Percentiles rank a stretch among this genome's conserved stretches.
phyloP scores from a whole-genome alignment of 495 filamentous ascomycete species.

The Xylaria cubensis region DNA sequence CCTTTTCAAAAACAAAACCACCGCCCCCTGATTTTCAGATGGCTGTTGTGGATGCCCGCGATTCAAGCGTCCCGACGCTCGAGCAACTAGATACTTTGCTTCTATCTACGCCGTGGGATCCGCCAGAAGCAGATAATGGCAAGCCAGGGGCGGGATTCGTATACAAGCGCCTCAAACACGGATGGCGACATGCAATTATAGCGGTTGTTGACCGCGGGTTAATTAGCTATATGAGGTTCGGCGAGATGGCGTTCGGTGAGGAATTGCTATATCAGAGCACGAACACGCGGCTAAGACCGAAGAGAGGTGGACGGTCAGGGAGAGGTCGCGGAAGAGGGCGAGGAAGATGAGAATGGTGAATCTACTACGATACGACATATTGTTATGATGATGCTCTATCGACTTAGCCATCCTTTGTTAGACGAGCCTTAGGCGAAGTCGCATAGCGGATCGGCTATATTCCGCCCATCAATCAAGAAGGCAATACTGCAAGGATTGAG shows the following conservation, averaged over 20 bases:
- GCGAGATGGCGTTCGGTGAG: constrained; percentile 78
- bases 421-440: not conserved
- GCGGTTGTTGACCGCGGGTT: constrained; percentile 91
- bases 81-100: constrained; percentile 73
- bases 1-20: constrained; percentile 77
- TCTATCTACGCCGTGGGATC: constrained; percentile 66
- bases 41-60: constrained; percentile 77
- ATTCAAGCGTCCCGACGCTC: constrained; percentile 72
- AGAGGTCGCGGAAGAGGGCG: constrained; percentile 48
- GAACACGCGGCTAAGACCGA: constrained; percentile 20
- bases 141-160: constrained; percentile 44
- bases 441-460: not conserved
- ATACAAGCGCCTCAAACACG: constrained; percentile 80
- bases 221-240: constrained; percentile 82
- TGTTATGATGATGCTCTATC: not conserved
- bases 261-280: constrained; percentile 70
- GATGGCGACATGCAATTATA: constrained; percentile 80
- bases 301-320: constrained; percentile 42
- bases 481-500: constrained; percentile 16
- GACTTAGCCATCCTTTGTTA: not conserved
- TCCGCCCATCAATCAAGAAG: not conserved
- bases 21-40: constrained; percentile 82
- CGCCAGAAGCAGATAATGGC: constrained; percentile 54
- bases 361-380: not conserved
- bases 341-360: constrained; percentile 39